Evolutionary conservation across 1,284 basidiomycete species (phyloP), one percentile per base, ranked within the genome.

Genomic region (Sphagnurus paluster): DNA sequence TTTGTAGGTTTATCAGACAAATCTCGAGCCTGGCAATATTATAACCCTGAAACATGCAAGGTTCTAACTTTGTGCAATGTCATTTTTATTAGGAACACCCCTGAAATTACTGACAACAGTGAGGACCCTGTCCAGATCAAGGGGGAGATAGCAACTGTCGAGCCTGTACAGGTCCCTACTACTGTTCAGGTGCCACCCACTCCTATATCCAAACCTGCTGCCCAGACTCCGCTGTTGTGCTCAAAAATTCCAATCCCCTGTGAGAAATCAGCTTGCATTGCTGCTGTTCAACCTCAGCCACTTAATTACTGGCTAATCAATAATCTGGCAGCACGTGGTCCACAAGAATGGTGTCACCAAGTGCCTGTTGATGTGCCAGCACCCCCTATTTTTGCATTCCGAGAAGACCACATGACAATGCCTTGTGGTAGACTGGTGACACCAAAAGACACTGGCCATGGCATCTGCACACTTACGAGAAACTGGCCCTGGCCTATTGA

Each of bases 1-100:
- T 59, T 51, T 38, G 44, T 48, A 0, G 47, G 54, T 1, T 20
- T 54, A 2, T 46, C 49, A 3, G 47, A 56, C 33, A 28, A 44
- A 38, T 46, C 41, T 11, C 35, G 29, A 10, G 37, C 39, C 5
- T 44, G 34, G 36, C 14, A 34, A 19, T 51, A 47, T 24, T 51
- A 44, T 14, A 47, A 46, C 21, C 41, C 45, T 8, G 39, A 6
- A 14, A 29, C 46, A 5, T 11, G 32, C 6, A 16, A n/a, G 13
- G 26, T 46, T 16, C 39, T 10, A 7, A 46, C 41, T 13, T 48
- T 20, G 20, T 30, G 17, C 8, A 49, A 49, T 37, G 41, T 49
- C 13, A 41, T 44, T 14, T 49, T 46, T n/a, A n/a, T n/a, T n/a
- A n/a, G n/a, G n/a, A n/a, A n/a, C 34, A 5, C 14, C 35, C 1